phyloP scores from a whole-genome alignment of 306 rosid genomes.

The Macrotyloma uniflorum region DNA sequence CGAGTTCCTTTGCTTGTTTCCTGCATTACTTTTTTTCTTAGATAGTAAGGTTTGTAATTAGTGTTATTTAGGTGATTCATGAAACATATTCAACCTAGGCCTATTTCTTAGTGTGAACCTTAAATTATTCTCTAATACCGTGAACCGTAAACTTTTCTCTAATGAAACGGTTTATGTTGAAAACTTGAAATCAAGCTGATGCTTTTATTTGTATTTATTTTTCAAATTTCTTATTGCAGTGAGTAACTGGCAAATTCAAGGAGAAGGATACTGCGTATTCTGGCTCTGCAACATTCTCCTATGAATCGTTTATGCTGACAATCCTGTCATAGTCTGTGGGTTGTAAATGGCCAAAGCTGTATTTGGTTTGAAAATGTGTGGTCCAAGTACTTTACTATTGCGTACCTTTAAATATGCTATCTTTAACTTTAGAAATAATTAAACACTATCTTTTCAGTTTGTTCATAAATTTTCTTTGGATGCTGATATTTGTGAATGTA shows the following conservation, averaged over 20 bases:
- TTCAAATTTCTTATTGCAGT: constrained; percentile 47
- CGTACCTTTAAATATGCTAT: constrained; percentile 15
- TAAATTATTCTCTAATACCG: background rate
- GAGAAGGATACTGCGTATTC: constrained; percentile 76
- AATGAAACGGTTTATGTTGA: background rate
- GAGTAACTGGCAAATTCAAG: constrained; percentile 90
- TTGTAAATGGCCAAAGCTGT: background rate
- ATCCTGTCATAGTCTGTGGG: constrained; percentile 75
- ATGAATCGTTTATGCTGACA: constrained; percentile 91
- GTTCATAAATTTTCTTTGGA: background rate
- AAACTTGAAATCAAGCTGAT: background rate
- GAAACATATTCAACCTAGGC: constrained; percentile 14
- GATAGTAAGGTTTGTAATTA: background rate
- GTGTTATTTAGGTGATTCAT: constrained; percentile 17
- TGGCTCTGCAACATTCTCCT: constrained; percentile 79
- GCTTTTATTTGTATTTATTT: background rate
- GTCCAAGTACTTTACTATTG: background rate
- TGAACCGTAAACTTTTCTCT: too few relatives aligned
- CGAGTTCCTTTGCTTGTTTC: background rate
- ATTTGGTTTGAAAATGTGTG: constrained; percentile 26
- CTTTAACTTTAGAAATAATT: constrained; percentile 16
- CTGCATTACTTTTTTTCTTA: too few relatives aligned
- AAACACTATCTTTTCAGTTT: constrained; percentile 14
- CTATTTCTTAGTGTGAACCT: background rate
- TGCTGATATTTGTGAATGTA: background rate